Evolutionary conservation across 306 rosid species (phyloP).

Genomic region (Sechiopsis laciniata): DNA sequence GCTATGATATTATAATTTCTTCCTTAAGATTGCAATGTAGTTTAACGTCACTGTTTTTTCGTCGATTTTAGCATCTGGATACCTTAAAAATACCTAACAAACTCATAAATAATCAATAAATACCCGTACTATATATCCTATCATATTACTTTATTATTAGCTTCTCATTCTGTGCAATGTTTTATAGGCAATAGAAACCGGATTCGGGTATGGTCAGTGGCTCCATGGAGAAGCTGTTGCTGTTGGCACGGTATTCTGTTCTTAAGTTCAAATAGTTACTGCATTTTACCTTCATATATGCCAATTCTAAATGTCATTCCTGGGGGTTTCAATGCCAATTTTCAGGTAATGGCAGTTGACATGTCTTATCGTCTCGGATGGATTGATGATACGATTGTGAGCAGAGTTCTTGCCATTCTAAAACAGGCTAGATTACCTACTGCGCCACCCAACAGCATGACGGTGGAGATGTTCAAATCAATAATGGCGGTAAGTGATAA

Average conservation of each 20-base stretch:
- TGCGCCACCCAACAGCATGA: slow-evolving; percentile 62
- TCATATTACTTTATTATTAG: slow-evolving; percentile 12
- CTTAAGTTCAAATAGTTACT: not conserved
- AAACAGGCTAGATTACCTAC: slow-evolving; percentile 62
- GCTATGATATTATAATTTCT: no score
- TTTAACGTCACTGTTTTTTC: no score
- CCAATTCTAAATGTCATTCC: slow-evolving; percentile 13
- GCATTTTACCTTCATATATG: slow-evolving; percentile 13
- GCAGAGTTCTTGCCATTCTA: slow-evolving; percentile 61
- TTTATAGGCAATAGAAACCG: slow-evolving; percentile 81
- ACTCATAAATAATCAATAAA: no score
- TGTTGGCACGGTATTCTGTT: slow-evolving; percentile 66
- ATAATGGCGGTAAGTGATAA: slow-evolving; percentile 74
- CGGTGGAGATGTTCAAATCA: slow-evolving; percentile 77
- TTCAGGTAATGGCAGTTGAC: slow-evolving; percentile 91
- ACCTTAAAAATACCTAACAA: no score
- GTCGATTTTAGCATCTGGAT: no score
- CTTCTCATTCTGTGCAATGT: slow-evolving; percentile 25
- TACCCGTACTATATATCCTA: no score
- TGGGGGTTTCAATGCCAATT: slow-evolving; percentile 28
- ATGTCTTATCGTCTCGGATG: slow-evolving; percentile 92
- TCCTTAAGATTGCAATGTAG: no score
- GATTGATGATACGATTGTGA: slow-evolving; percentile 80
- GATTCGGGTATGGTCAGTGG: slow-evolving; percentile 87
- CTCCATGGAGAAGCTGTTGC: slow-evolving; percentile 99